phyloP scores from a whole-genome alignment of 2,329 filamentous ascomycete species.

The Aspergillus brasiliensis region DNA sequence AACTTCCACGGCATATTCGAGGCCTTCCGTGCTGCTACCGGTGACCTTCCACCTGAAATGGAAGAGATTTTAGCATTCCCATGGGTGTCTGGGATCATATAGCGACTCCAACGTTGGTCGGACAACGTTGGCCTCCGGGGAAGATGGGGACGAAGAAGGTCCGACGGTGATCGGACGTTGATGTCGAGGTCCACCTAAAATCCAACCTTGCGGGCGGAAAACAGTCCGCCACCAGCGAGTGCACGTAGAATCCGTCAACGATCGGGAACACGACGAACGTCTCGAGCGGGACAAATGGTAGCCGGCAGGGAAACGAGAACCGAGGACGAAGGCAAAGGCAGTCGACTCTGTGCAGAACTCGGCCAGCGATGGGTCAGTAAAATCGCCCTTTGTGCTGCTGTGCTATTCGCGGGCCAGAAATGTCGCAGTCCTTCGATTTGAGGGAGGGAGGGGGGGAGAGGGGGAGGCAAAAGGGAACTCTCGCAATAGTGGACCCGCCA shows the following conservation, averaged over 20 bases:
- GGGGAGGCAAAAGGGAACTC: not conserved
- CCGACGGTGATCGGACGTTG: conserved; percentile 11
- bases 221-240: conserved; percentile 9
- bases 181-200: conserved; percentile 8
- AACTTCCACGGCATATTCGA: conserved; percentile 46
- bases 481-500: conserved; percentile 11
- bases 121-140: conserved; percentile 32
- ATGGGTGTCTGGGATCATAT: conserved; percentile 46
- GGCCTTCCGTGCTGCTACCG: conserved; percentile 43
- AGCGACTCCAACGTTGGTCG: conserved; percentile 38
- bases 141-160: conserved; percentile 1
- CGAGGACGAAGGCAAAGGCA: conserved; percentile 11
- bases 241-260: conserved; percentile 4
- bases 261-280: not conserved
- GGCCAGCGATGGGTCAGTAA: conserved; percentile 26
- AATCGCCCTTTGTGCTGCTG: conserved; percentile 22
- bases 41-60: conserved; percentile 44
- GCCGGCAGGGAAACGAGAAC: conserved; percentile 15
- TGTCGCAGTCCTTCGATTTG: not conserved
- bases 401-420: conserved; percentile 11
- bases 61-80: conserved; percentile 44
- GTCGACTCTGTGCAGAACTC: conserved; percentile 23
- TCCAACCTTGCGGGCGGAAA: conserved; percentile 11
- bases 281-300: conserved; percentile 1
- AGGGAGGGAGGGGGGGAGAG: not conserved